Evolutionary conservation across 1,284 basidiomycete genomes (phyloP).

Genomic region (Cystobasidium sp.): DNA sequence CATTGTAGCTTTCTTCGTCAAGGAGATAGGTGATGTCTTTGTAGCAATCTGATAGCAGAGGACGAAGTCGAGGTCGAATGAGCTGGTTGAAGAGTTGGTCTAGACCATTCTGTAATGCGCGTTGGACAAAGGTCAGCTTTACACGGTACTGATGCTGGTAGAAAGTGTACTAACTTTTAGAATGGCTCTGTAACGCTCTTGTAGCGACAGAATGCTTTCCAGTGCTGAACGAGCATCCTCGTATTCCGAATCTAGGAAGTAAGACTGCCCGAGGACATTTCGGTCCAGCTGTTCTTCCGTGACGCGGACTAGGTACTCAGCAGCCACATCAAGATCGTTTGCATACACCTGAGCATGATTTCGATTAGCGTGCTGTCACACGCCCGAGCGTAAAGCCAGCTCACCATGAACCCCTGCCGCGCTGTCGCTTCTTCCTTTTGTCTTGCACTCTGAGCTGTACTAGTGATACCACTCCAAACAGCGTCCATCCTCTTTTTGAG

Average conservation of each 20-base stretch:
- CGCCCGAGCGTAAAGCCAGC: not conserved
- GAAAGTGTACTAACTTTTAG: slow-evolving; percentile 69
- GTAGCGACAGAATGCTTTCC: slow-evolving; percentile 63
- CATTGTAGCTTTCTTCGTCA: slow-evolving; percentile 82
- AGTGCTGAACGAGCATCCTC: slow-evolving; percentile 61
- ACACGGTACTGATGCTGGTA: too few relatives aligned
- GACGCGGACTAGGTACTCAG: slow-evolving; percentile 80
- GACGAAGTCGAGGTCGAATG: slow-evolving; percentile 79
- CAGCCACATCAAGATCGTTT: slow-evolving; percentile 86
- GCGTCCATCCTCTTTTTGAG: slow-evolving; percentile 82
- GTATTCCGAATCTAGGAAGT: slow-evolving; percentile 69
- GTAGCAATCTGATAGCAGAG: slow-evolving; percentile 82
- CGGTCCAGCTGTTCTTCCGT: slow-evolving; percentile 69
- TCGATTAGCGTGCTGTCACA: slow-evolving; percentile 2
- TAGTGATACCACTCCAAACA: slow-evolving; percentile 64
- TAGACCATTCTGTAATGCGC: slow-evolving; percentile 83
- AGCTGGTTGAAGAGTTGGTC: slow-evolving; percentile 95
- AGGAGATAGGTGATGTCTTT: slow-evolving; percentile 84
- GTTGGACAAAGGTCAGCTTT: too few relatives aligned
- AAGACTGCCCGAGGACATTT: slow-evolving; percentile 66
- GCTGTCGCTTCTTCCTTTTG: slow-evolving; percentile 68
- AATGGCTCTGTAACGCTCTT: slow-evolving; percentile 69
- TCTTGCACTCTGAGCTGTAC: slow-evolving; percentile 58
- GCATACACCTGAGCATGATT: slow-evolving; percentile 68
- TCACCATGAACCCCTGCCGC: slow-evolving; percentile 75